These are phyloP conservation scores for Blastobotrys mokoenaii DNA, from an alignment of 805 yeast species.

Conservation along the genomic window DNA sequence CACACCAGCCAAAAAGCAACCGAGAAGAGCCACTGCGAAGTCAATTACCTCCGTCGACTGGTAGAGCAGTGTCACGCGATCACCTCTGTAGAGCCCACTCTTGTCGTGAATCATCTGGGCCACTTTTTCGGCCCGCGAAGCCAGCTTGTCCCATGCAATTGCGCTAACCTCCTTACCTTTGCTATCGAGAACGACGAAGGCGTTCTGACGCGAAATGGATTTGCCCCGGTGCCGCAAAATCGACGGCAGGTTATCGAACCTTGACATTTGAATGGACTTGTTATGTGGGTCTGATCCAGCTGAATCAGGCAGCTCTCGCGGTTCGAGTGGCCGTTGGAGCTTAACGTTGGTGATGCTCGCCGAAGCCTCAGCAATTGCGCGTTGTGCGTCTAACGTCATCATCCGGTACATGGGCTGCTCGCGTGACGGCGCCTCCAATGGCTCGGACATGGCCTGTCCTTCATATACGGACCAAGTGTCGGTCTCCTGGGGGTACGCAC, in stretches of 20 bases:
- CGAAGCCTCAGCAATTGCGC: constrained; percentile 5
- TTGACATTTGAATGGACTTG: constrained; percentile 23
- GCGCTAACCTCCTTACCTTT: constrained; percentile 73
- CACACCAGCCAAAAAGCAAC: constrained; percentile 87
- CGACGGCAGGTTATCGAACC: constrained; percentile 56
- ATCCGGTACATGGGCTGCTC: constrained; percentile 4
- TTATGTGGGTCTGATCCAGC: constrained; percentile 32
- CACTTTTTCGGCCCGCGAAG: constrained; percentile 73
- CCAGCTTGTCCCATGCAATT: constrained; percentile 86
- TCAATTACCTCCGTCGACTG: constrained; percentile 79
- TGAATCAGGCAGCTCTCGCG: constrained; percentile 38
- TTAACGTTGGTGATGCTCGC: constrained; percentile 12
- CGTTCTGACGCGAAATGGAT: constrained; percentile 55
- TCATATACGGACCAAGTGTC: background rate
- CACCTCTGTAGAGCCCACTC: constrained; percentile 66
- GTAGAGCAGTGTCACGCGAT: constrained; percentile 75
- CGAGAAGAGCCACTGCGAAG: constrained; percentile 76
- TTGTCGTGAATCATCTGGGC: constrained; percentile 76
- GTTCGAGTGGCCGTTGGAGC: constrained; percentile 55
- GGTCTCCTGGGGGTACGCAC: background rate
- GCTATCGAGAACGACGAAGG: constrained; percentile 62
- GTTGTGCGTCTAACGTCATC: constrained; percentile 10
- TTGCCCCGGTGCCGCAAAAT: constrained; percentile 68
- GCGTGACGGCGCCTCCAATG: no score
- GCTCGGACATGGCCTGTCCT: no score